Percentiles rank a stretch among this genome's conserved stretches.
Evolutionary conservation across 1,139 yeast species (phyloP).

Genomic region (Arxiozyma bovina): DNA sequence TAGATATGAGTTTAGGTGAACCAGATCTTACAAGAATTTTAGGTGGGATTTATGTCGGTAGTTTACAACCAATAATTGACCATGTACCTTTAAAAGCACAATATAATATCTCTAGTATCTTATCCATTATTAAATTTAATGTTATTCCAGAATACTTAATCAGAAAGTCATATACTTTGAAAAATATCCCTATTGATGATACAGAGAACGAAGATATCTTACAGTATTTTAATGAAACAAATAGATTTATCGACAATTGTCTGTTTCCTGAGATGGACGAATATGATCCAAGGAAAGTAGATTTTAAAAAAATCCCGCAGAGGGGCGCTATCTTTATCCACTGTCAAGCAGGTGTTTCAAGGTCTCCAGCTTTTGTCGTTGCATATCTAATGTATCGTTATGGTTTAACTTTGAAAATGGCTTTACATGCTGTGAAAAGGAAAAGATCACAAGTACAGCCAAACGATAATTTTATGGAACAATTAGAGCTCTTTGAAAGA

Average conservation of each 20-base stretch:
- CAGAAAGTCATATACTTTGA: conserved; percentile 41
- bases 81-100: conserved; percentile 38
- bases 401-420: conserved; percentile 48
- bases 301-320: conserved; percentile 37
- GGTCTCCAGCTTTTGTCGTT: conserved; percentile 63
- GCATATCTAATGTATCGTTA: conserved; percentile 77
- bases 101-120: conserved; percentile 54
- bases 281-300: conserved; percentile 25
- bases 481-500: conserved; percentile 52
- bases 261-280: conserved; percentile 37
- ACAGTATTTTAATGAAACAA: conserved; percentile 49
- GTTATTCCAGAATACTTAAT: conserved; percentile 42
- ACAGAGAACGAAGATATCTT: conserved; percentile 51
- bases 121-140: conserved; percentile 61
- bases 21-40: conserved; percentile 39
- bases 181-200: conserved; percentile 67
- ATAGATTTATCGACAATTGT: conserved; percentile 59
- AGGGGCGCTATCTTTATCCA: conserved; percentile 45
- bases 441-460: conserved; percentile 56
- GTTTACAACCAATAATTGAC: conserved; percentile 45
- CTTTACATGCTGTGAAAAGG: conserved; percentile 63
- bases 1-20: conserved; percentile 4
- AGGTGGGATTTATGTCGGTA: conserved; percentile 58
- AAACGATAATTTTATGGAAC: conserved; percentile 69
- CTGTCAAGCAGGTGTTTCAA: conserved; percentile 82